phyloP scores from a whole-genome alignment of 768 basidiomycete species.

The Boletus tomentosulus region DNA sequence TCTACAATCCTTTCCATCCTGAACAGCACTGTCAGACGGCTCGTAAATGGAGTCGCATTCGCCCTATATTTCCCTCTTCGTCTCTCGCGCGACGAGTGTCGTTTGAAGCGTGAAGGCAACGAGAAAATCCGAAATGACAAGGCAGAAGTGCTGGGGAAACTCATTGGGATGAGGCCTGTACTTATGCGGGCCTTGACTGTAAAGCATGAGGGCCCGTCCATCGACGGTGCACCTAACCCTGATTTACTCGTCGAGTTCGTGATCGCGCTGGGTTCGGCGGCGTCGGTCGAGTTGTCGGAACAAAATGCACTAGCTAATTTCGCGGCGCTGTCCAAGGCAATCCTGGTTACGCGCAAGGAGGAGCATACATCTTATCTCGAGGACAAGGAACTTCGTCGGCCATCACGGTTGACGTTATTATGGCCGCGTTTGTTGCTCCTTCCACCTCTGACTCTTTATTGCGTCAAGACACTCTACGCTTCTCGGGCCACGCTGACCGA shows the following conservation, averaged over 20 bases:
- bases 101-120: constrained; percentile 52
- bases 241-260: constrained; percentile 23
- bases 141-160: constrained; percentile 61
- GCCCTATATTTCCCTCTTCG: constrained; percentile 49
- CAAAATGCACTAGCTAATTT: constrained; percentile 13
- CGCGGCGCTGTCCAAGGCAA: constrained; percentile 12
- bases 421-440: constrained; percentile 83
- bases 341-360: constrained; percentile 27
- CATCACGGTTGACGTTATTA: constrained; percentile 59
- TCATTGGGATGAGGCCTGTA: constrained; percentile 50
- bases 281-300: constrained; percentile 10
- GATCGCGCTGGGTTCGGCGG: constrained; percentile 13
- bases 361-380: constrained; percentile 30
- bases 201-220: background rate
- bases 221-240: constrained; percentile 2
- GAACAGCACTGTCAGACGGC: constrained; percentile 2
- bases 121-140: constrained; percentile 63
- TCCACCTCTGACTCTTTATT: constrained; percentile 61
- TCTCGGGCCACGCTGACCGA: constrained; percentile 57
- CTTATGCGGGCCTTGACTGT: constrained; percentile 35
- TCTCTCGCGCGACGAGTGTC: constrained; percentile 65
- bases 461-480: constrained; percentile 47
- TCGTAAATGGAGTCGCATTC: constrained; percentile 12
- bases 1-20: constrained; percentile 10
- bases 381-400: constrained; percentile 51